phyloP scores from a whole-genome alignment of 352 stramenopile species.

The Halophytophthora polymorphica region DNA sequence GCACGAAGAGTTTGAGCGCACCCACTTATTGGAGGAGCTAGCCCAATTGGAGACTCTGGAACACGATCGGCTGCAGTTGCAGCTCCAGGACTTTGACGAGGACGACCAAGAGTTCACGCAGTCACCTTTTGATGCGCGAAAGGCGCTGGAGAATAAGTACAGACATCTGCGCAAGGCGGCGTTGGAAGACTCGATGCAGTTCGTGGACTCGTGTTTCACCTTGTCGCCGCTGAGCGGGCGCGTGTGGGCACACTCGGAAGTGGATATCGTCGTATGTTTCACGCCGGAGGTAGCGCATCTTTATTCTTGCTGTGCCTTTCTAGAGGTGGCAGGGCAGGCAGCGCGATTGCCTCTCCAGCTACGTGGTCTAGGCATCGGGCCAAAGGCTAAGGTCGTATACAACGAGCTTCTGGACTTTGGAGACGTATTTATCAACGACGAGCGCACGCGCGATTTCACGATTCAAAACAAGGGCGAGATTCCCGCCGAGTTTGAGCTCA shows the following conservation, averaged over 20 bases:
- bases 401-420: constrained; percentile 93
- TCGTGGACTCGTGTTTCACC: constrained; percentile 92
- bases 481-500: constrained; percentile 67
- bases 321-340: constrained; percentile 91
- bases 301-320: constrained; percentile 80
- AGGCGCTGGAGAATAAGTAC: constrained; percentile 90
- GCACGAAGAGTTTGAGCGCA: constrained; percentile 83
- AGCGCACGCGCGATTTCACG: constrained; percentile 84
- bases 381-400: constrained; percentile 91
- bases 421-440: constrained; percentile 92
- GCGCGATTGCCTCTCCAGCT: constrained; percentile 88
- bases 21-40: constrained; percentile 81
- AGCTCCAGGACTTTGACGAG: constrained; percentile 25
- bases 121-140: constrained; percentile 59
- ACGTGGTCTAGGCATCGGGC: constrained; percentile 88
- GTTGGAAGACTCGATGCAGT: constrained; percentile 91
- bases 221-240: constrained; percentile 86
- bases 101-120: constrained; percentile 19
- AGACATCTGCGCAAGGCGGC: constrained; percentile 85
- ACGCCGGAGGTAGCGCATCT: constrained; percentile 71
- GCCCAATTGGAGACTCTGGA: constrained; percentile 73
- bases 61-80: constrained; percentile 59
- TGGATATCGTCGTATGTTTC: constrained; percentile 92
- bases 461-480: constrained; percentile 96
- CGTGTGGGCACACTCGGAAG: constrained; percentile 91